A percentile compares a stretch with the other conserved stretches of the same genome.
Conservation (phyloP, 768 basidiomycete species). For the Coprinopsis strossmayeri region DNA sequence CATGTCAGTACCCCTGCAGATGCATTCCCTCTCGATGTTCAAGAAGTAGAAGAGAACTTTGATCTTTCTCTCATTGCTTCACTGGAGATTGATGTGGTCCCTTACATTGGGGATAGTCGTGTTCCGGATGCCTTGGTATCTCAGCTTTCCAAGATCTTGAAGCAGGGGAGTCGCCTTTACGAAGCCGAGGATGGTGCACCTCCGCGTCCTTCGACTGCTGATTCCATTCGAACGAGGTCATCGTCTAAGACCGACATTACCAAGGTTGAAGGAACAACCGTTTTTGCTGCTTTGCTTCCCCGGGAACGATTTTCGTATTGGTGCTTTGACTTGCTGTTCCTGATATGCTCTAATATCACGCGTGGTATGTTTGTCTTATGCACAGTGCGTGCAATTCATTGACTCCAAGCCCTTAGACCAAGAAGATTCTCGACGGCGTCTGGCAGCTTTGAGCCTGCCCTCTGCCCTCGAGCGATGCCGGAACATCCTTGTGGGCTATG, state of each 20-base stretch:
- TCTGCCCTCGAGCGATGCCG: constrained; percentile 74
- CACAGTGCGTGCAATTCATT: too few species aligned
- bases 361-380: constrained; percentile 36
- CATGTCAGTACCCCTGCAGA: constrained; percentile 48
- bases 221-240: constrained; percentile 1
- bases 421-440: constrained; percentile 50
- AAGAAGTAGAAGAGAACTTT: constrained; percentile 79
- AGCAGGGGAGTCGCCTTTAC: constrained; percentile 65
- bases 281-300: constrained; percentile 46
- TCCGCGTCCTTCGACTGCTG: constrained; percentile 11
- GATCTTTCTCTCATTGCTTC: constrained; percentile 75
- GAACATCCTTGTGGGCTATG: constrained; percentile 58
- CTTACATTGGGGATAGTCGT: constrained; percentile 60
- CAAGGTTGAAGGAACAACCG: constrained; percentile 48
- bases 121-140: constrained; percentile 67
- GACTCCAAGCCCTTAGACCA: constrained; percentile 55
- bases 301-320: constrained; percentile 88
- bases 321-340: constrained; percentile 84
- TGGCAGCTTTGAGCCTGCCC: constrained; percentile 70
- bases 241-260: constrained; percentile 10
- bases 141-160: constrained; percentile 64
- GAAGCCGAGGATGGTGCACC: constrained; percentile 21
- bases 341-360: constrained; percentile 65
- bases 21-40: constrained; percentile 51
- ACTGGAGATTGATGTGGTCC: constrained; percentile 75